Conservation (phyloP, 441 rosid species). For the Pelargonium australe region DNA sequence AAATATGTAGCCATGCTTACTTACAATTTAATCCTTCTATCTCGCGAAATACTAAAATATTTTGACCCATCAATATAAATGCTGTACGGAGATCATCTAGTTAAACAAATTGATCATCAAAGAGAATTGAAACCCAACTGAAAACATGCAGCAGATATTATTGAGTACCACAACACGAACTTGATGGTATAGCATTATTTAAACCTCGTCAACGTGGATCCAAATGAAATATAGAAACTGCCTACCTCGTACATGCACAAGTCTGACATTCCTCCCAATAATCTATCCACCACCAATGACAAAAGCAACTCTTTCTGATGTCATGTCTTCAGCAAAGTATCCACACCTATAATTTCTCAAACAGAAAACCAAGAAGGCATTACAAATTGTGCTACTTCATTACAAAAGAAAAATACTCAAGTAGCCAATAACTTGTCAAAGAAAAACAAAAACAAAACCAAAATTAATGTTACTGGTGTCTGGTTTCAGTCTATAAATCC, state of each 20-base stretch:
- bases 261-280: slow-evolving; percentile 4
- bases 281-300: slow-evolving; percentile 6
- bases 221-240: background rate
- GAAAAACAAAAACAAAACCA: no score
- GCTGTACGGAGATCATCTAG: no score
- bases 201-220: background rate
- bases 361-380: background rate
- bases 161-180: slow-evolving; percentile 6
- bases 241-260: slow-evolving; percentile 3
- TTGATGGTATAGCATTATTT: background rate
- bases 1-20: no score
- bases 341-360: background rate
- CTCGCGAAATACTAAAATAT: no score
- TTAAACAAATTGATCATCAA: background rate
- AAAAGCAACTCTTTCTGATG: background rate
- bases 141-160: background rate
- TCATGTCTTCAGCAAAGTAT: slow-evolving; percentile 3
- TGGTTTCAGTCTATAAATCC: background rate
- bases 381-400: background rate
- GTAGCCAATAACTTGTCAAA: no score
- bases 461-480: background rate
- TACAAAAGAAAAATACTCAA: background rate
- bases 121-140: background rate
- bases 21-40: no score
- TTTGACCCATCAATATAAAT: no score